phyloP scores from a whole-genome alignment of 768 basidiomycete genomes.

The Boletus insuetus region DNA sequence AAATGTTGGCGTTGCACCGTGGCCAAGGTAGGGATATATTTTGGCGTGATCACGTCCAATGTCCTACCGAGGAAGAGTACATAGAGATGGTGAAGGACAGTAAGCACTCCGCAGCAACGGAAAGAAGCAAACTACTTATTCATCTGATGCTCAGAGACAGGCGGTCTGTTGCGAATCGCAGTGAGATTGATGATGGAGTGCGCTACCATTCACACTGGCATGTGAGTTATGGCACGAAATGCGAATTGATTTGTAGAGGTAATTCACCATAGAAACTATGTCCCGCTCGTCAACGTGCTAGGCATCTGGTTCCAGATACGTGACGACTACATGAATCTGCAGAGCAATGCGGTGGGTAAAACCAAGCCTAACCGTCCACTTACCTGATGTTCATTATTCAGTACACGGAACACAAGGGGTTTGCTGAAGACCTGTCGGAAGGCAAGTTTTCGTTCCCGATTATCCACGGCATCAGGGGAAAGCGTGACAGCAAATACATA shows the following conservation, averaged over 20 bases:
- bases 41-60: conserved; percentile 88
- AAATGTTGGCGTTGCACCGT: conserved; percentile 82
- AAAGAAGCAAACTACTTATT: not conserved
- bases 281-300: conserved; percentile 55
- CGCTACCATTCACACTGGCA: conserved; percentile 52
- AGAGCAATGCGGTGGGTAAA: conserved; percentile 20
- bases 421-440: conserved; percentile 92
- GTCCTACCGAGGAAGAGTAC: conserved; percentile 94
- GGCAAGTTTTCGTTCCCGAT: conserved; percentile 98
- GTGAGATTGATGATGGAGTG: conserved; percentile 96
- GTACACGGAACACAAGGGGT: conserved; percentile 85
- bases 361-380: not conserved
- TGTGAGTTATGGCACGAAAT: conserved; percentile 40
- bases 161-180: conserved; percentile 86
- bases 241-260: not conserved
- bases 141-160: conserved; percentile 68
- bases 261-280: conserved; percentile 41
- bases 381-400: conserved; percentile 29
- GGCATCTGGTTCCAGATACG: conserved; percentile 60
- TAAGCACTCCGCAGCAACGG: conserved; percentile 33
- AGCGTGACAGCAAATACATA: conserved; percentile 73
- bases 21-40: conserved; percentile 92
- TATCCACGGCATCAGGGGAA: conserved; percentile 82
- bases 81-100: conserved; percentile 95
- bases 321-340: conserved; percentile 49